Conservation (phyloP, 2,329 filamentous ascomycete genomes). For the Ciborinia camelliae region DNA sequence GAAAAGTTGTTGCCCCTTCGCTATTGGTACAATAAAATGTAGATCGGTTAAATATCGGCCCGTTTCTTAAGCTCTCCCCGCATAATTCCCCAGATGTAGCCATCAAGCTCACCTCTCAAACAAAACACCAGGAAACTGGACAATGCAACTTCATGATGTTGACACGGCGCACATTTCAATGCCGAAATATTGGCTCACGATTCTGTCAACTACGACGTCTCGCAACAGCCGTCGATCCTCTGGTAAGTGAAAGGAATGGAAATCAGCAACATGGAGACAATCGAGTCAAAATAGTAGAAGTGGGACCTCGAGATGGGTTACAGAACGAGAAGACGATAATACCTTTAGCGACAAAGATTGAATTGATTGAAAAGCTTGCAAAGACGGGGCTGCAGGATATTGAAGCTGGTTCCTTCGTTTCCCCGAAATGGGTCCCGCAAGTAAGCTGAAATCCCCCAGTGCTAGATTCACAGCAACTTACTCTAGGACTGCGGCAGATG, state of each 20-base stretch:
- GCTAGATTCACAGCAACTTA: neutral
- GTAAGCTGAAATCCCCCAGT: conserved; percentile 40
- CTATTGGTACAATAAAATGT: too few species aligned
- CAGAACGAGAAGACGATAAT: conserved; percentile 78
- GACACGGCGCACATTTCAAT: conserved; percentile 8
- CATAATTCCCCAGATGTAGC: conserved; percentile 7
- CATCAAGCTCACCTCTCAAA: conserved; percentile 1
- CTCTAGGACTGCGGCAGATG: conserved; percentile 54
- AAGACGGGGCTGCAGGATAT: conserved; percentile 68
- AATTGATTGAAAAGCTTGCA: conserved; percentile 67
- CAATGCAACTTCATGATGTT: conserved; percentile 17
- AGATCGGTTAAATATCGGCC: neutral
- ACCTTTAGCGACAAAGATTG: conserved; percentile 68
- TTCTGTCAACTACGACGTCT: conserved; percentile 26
- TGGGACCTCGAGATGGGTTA: conserved; percentile 80
- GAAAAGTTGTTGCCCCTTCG: neutral
- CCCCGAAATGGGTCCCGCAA: conserved; percentile 82
- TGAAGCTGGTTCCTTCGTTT: conserved; percentile 78
- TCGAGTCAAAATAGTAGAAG: conserved; percentile 67
- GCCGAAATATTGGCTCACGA: neutral
- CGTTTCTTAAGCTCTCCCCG: neutral
- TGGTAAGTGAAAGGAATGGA: conserved; percentile 12
- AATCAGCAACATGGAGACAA: conserved; percentile 31
- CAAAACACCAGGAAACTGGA: neutral
- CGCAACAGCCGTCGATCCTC: conserved; percentile 28